Evolutionary conservation across 805 yeast genomes (phyloP).

Genomic region (Priceomyces castillae): DNA sequence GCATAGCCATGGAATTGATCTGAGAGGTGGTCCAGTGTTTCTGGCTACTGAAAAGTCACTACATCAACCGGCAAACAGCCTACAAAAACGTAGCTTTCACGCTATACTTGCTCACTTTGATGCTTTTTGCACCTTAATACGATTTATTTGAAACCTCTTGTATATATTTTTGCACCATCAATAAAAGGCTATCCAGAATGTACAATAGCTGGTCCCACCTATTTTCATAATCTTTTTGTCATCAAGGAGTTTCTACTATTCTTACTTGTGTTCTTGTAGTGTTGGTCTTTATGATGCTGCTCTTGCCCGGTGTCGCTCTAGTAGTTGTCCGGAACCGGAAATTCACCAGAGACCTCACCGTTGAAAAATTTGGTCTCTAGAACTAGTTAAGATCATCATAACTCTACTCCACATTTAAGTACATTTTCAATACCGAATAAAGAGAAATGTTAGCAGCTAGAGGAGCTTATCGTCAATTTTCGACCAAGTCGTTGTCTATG

Average conservation of each 20-base stretch:
- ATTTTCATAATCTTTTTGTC: too few species aligned
- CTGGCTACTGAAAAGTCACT: too few species aligned
- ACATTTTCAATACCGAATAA: not conserved
- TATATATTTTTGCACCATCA: not conserved
- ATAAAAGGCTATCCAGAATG: not conserved
- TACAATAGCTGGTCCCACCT: too few species aligned
- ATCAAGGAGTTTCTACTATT: too few species aligned
- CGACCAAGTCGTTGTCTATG: slow-evolving; percentile 28
- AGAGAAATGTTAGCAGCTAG: slow-evolving; percentile 20
- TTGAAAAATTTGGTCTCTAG: not conserved
- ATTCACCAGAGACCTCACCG: not conserved
- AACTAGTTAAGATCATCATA: not conserved
- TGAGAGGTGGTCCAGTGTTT: too few species aligned
- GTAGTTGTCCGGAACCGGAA: too few species aligned
- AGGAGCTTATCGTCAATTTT: slow-evolving; percentile 28
- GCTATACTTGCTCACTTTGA: not conserved
- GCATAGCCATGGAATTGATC: too few species aligned
- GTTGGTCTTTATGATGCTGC: too few species aligned
- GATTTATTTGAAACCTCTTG: not conserved
- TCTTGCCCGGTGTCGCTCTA: too few species aligned
- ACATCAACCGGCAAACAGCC: too few species aligned
- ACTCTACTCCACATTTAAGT: not conserved
- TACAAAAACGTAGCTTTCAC: too few species aligned
- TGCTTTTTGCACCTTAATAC: not conserved
- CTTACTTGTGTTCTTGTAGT: too few species aligned